Conservation (phyloP, 805 yeast genomes). For the Candida silvatica region DNA sequence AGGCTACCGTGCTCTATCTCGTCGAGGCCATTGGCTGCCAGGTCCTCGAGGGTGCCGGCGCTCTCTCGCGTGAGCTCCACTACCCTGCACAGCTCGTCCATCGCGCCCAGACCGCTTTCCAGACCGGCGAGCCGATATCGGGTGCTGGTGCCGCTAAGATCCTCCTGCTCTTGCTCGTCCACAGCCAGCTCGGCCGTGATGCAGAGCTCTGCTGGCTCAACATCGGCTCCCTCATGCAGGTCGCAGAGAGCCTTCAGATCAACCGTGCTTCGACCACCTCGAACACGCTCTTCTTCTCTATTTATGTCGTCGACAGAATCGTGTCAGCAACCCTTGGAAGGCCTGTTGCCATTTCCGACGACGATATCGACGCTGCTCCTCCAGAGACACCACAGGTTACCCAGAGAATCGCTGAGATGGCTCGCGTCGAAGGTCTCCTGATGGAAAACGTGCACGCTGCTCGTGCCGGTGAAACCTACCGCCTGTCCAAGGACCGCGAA, state of each 20-base stretch:
- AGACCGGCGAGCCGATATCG: not conserved
- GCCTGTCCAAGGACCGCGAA: conserved; percentile 24
- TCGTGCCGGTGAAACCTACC: conserved; percentile 25
- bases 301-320: conserved; percentile 19
- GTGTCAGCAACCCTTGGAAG: conserved; percentile 20
- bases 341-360: conserved; percentile 20
- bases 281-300: conserved; percentile 19
- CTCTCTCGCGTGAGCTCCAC: not conserved
- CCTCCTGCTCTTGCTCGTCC: conserved; percentile 3
- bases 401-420: conserved; percentile 31
- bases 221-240: conserved; percentile 47
- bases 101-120: conserved; percentile 3
- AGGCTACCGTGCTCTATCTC: conserved; percentile 18
- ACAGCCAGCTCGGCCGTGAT: conserved; percentile 1
- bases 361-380: conserved; percentile 20
- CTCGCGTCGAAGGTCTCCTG: conserved; percentile 39
- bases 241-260: conserved; percentile 21
- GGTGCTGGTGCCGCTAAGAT: conserved; percentile 1
- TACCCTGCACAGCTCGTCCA: conserved; percentile 1
- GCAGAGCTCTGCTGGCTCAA: conserved; percentile 10
- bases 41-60: conserved; percentile 1
- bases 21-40: conserved; percentile 1
- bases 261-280: conserved; percentile 17
- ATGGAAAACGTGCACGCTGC: conserved; percentile 38
- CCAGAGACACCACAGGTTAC: conserved; percentile 30